These are phyloP conservation scores for Alternaria metachromatica DNA, from an alignment of 2,329 filamentous ascomycete genomes.

Conservation along the genomic window DNA sequence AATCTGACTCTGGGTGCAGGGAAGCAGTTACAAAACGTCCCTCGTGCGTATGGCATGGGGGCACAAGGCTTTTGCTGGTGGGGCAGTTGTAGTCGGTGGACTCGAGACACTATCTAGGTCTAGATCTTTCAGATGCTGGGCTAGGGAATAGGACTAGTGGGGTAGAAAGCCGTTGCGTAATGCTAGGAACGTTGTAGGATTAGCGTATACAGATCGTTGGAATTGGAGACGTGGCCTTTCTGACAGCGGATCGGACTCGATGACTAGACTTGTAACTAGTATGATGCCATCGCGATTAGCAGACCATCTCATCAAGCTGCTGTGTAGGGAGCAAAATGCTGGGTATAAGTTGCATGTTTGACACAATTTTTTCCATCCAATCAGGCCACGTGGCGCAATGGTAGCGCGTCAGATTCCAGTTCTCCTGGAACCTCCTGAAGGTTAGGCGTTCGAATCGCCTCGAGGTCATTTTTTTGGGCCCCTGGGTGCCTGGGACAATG, in stretches of 20 bases:
- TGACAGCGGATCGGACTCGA: neutral
- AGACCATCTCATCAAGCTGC: neutral
- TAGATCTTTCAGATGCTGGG: neutral
- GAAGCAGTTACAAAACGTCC: too few relatives aligned
- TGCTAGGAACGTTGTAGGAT: neutral
- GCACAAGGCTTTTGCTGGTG: too few relatives aligned
- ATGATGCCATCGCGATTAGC: neutral
- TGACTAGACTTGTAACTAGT: neutral
- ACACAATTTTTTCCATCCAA: slow-evolving; percentile 10
- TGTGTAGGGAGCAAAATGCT: neutral
- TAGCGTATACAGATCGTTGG: neutral
- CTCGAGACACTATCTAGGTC: neutral
- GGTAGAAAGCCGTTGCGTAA: neutral
- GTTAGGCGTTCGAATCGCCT: slow-evolving; percentile 38
- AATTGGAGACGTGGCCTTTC: neutral
- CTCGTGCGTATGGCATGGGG: too few relatives aligned
- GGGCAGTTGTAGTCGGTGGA: neutral
- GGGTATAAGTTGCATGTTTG: neutral
- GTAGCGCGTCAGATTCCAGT: slow-evolving; percentile 43
- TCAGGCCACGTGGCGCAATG: slow-evolving; percentile 36
- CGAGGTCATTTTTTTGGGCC: slow-evolving; percentile 21
- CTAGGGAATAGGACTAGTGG: neutral
- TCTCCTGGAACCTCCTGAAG: slow-evolving; percentile 33
- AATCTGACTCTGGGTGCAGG: too few relatives aligned
- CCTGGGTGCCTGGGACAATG: neutral